phyloP scores from a whole-genome alignment of 305 asterid species.

The Stenogyne calaminthoides region DNA sequence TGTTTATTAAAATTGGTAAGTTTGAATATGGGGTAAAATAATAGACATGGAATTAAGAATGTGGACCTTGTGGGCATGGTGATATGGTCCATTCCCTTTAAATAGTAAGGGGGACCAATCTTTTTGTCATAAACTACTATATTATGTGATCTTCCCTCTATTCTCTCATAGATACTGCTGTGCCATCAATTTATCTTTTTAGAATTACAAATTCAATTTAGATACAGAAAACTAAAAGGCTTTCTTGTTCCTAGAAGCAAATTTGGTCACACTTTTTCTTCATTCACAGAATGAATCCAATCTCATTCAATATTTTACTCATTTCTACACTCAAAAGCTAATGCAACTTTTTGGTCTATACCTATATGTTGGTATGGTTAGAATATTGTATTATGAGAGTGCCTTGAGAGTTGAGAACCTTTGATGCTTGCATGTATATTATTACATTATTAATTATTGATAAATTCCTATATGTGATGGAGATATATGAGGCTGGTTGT shows the following conservation, averaged over 20 bases:
- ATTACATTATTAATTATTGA: too few relatives aligned
- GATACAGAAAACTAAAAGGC: neutral
- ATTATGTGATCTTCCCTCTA: conserved; percentile 26
- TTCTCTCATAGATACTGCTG: conserved; percentile 24
- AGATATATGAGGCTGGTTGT: too few relatives aligned
- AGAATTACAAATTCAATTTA: conserved; percentile 8
- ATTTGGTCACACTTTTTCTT: neutral
- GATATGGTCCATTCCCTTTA: conserved; percentile 40
- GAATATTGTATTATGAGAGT: too few relatives aligned
- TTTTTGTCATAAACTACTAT: neutral
- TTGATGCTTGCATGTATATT: too few relatives aligned
- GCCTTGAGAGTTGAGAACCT: too few relatives aligned
- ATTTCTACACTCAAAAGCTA: neutral
- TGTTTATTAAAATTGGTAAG: neutral
- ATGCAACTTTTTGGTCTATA: neutral
- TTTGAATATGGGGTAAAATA: conserved; percentile 22
- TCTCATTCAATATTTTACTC: neutral
- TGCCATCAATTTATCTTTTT: neutral
- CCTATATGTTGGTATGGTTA: neutral
- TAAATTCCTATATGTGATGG: too few relatives aligned
- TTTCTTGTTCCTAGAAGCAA: conserved; percentile 6
- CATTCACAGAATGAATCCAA: neutral
- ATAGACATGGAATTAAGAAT: conserved; percentile 37
- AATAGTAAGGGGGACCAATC: conserved; percentile 34
- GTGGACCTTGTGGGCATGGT: conserved; percentile 45